Conservation (phyloP, 345 rosid genomes). For the Trapa bicornis region DNA sequence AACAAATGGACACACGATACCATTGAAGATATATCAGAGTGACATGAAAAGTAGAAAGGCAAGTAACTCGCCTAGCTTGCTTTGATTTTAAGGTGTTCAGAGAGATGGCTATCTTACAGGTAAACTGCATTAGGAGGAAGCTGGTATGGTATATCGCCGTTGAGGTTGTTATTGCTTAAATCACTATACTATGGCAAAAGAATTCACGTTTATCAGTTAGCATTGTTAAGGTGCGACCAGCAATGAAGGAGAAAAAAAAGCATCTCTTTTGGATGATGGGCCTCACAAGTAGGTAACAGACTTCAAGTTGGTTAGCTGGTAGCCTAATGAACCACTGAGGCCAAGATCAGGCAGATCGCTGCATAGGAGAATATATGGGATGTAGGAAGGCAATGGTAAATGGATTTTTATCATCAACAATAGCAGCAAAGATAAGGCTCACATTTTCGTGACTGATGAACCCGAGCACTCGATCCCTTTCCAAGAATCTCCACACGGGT, state of each 20-base stretch:
- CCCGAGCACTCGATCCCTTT: conserved; percentile 79
- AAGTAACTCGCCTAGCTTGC: no score
- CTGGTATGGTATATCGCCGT: conserved; percentile 75
- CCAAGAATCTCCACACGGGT: conserved; percentile 86
- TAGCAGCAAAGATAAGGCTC: neutral
- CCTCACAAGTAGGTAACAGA: conserved; percentile 75
- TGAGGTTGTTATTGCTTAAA: conserved; percentile 79
- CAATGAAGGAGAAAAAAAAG: conserved; percentile 5
- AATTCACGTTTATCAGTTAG: conserved; percentile 15
- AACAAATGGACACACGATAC: neutral
- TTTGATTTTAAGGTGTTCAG: neutral
- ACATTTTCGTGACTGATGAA: conserved; percentile 74
- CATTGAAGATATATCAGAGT: neutral
- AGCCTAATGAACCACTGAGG: conserved; percentile 73
- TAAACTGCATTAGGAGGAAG: conserved; percentile 61
- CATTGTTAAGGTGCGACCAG: conserved; percentile 3
- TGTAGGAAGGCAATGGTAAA: neutral
- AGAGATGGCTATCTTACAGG: conserved; percentile 35
- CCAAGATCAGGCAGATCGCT: conserved; percentile 64
- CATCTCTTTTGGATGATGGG: conserved; percentile 2
- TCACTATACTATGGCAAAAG: conserved; percentile 63
- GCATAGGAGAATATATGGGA: conserved; percentile 15
- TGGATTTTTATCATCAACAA: neutral
- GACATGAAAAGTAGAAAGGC: neutral
- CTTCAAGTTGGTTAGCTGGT: conserved; percentile 68